Conservation (phyloP, 2,329 filamentous ascomycete species). For the Ceratocystis ficicola region DNA sequence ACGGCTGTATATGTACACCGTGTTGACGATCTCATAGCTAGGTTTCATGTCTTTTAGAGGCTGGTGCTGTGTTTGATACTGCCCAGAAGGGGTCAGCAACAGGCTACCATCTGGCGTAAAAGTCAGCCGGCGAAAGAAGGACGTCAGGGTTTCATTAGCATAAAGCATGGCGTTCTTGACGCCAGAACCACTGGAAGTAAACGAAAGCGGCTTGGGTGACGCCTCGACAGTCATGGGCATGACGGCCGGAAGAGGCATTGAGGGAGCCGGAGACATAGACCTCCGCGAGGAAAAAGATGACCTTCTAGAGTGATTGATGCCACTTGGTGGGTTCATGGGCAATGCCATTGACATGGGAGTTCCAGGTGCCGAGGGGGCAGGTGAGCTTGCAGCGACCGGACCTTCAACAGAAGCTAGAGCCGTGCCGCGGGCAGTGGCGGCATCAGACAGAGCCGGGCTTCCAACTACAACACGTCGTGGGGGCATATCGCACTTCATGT, state of each 20-base stretch:
- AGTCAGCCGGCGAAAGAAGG: constrained; percentile 85
- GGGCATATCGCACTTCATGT: constrained; percentile 76
- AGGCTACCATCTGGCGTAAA: constrained; percentile 94
- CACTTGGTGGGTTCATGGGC: constrained; percentile 89
- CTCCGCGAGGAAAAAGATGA: constrained; percentile 84
- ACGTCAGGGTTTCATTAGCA: constrained; percentile 90
- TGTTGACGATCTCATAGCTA: constrained; percentile 82
- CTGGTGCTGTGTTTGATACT: constrained; percentile 74
- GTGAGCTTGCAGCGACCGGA: constrained; percentile 57
- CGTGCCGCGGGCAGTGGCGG: constrained; percentile 1
- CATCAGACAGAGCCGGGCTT: constrained; percentile 59
- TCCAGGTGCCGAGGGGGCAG: constrained; percentile 78
- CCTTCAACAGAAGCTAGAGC: constrained; percentile 42
- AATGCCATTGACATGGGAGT: constrained; percentile 81
- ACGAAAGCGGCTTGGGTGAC: constrained; percentile 63
- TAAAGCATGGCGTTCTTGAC: constrained; percentile 83
- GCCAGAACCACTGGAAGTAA: constrained; percentile 44
- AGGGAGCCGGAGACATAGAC: constrained; percentile 86
- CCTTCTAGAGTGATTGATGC: constrained; percentile 81
- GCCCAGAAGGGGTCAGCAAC: constrained; percentile 84
- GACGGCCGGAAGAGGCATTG: constrained; percentile 84
- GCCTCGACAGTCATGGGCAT: constrained; percentile 67
- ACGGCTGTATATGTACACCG: constrained; percentile 94
- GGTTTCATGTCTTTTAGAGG: constrained; percentile 55
- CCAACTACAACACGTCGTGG: constrained; percentile 77